Base-by-base conservation (phyloP, 129 eudicot species). In the Saussurea involucrata region DNA sequence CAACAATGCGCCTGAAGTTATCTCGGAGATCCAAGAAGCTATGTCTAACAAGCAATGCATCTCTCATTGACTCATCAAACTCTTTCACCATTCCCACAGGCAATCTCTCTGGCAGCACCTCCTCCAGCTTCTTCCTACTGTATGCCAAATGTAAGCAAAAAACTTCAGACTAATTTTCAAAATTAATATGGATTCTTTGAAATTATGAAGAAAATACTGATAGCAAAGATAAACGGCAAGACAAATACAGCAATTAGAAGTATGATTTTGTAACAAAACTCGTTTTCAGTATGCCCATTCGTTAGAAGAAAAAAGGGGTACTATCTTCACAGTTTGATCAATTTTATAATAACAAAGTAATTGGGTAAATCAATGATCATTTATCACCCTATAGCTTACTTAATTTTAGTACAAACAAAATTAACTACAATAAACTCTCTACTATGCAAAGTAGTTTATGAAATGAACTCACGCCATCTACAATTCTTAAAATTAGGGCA, bases 41-140 rank as follows among this genome's bases (percentile, higher is more conserved):
- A 68, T 85, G 92, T 0, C 98, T 83, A 12, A 95, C 82, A 40
- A 95, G 87, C 94, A 95, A 85, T 11, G 97, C 93, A 42, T 80
- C 83, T 73, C 94, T 78, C 84, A 81, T 81, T 4, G 97, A 86
- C 40, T 87, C 98, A 65, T 89, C 96, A 66, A 95, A 95, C 85
- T 95, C 98, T 86, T 87, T 91, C 81, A 72, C 69, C 98, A 95
- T 95, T 28, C 98, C 98, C 5, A 13, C 32, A 0, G 98, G 98
- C 72, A 91, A 82, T 22, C 96, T 96, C 89, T 95, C 98, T 1
- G 98, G 97, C 57, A 95, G 67, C 74, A 86, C 79, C 18, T 81
- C 88, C 65, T 85, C 85, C 77, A 95, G 81, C 57, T 88, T 90
- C 84, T 89, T 90, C 88, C 84, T 79, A 78, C 96, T 91, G 82